Evolutionary conservation across 208 protist species (phyloP), one percentile per base, ranked within the genome.

Genomic region (Trypanosoma congolense): DNA sequence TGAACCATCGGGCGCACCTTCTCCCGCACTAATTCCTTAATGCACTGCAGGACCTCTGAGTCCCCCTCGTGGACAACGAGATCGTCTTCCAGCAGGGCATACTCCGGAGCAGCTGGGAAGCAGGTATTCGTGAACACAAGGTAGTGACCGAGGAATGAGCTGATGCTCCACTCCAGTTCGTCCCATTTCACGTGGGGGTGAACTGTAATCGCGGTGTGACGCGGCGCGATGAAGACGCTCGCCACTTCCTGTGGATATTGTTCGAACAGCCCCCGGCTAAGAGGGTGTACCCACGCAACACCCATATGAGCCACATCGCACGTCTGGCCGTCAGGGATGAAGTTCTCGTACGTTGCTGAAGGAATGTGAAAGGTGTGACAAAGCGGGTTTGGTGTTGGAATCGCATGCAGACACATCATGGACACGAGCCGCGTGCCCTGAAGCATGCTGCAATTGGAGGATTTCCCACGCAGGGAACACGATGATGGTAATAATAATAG

Each of bases 1-100:
- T 96, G 92, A 36, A 97, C 77, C 86, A 96, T 95, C 21, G 92
- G 90, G 26, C 90, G 81, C 14, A 97, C 76, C 56, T 93, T 81
- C 54, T 87, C 86, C 8, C 82, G 75, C 40, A 97, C 54, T n/a
- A 97, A 78, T 61, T 97, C 90, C 75, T 97, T 97, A 48, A 97
- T 93, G 64, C 86, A 92, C 80, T 93, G 87, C 46, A 97, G 29
- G 41, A 91, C 81, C 75, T 96, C 90, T 1, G 75, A 74, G 64
- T 97, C 92, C 19, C 57, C 64, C 42, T 87, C 77, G 26, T 52
- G 52, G 19, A 82, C 4, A 5, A 66, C 64, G 1, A 95, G 73
- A 42, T 97, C 90, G 42, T 96, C 84, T 55, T 90, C 81, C 22
- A 95, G 68, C 9, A 92, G 58, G 10, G 75, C 64, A 73, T 92